Evolutionary conservation across 2,329 filamentous ascomycete species (phyloP).

Genomic region (Aspergillus versicolor): DNA sequence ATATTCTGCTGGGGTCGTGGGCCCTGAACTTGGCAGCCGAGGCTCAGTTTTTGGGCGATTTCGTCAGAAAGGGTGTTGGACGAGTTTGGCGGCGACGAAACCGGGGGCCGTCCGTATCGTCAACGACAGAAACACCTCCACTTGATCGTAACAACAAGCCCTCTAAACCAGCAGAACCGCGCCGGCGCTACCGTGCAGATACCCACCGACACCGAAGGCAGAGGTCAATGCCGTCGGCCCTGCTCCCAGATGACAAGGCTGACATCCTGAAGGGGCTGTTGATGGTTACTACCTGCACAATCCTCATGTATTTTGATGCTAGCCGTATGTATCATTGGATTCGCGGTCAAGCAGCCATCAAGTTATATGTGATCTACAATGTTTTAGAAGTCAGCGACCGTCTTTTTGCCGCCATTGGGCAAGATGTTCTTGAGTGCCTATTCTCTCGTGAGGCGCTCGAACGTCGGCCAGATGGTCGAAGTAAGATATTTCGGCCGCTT

Average conservation of each 20-base stretch:
- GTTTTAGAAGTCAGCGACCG: conserved; percentile 88
- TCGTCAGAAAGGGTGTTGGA: conserved; percentile 76
- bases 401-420: conserved; percentile 83
- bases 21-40: conserved; percentile 70
- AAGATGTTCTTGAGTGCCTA: conserved; percentile 93
- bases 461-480: conserved; percentile 80
- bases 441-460: conserved; percentile 93
- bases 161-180: conserved; percentile 18
- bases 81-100: conserved; percentile 69
- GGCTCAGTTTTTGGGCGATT: conserved; percentile 67
- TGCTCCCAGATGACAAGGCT: conserved; percentile 89
- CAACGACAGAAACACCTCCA: conserved; percentile 6
- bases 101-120: conserved; percentile 12
- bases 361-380: conserved; percentile 98
- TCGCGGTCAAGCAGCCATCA: conserved; percentile 92
- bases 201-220: conserved; percentile 62
- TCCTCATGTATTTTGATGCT: conserved; percentile 88
- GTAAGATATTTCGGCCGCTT: conserved; percentile 83
- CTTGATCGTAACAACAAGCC: conserved; percentile 24
- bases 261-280: conserved; percentile 88
- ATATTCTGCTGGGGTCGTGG: conserved; percentile 78
- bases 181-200: conserved; percentile 29
- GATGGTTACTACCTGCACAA: conserved; percentile 79
- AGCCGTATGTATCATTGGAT: conserved; percentile 99
- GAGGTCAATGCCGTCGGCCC: conserved; percentile 78